Percentiles rank a stretch among this genome's conserved stretches.
Evolutionary conservation across 495 filamentous ascomycete genomes (phyloP).

Genomic region (Xylaria curta): DNA sequence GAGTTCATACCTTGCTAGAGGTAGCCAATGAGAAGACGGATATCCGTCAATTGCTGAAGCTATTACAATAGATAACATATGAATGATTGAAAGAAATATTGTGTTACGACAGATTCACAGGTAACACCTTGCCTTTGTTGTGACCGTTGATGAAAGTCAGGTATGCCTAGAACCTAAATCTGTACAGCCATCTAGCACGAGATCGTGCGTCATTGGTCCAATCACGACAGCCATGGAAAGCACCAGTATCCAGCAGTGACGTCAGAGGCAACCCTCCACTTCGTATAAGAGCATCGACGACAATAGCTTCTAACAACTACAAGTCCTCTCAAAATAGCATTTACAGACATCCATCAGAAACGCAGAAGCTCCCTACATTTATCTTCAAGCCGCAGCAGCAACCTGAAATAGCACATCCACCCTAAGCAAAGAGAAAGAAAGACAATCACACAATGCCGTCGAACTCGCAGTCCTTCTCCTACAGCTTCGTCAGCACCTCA

Average conservation of each 20-base stretch:
- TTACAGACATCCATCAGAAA: not conserved
- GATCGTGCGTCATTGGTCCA: constrained; percentile 9
- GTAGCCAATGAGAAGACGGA: not conserved
- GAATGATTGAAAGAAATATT: not conserved
- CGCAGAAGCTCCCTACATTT: not conserved
- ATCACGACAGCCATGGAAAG: not conserved
- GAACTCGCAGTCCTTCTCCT: constrained; percentile 23
- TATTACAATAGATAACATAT: not conserved
- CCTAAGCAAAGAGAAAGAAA: not conserved
- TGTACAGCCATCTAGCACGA: not conserved
- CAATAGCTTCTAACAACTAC: not conserved
- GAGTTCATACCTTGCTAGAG: not conserved
- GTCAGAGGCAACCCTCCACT: constrained; percentile 20
- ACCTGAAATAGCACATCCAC: not conserved
- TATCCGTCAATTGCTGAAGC: too few relatives aligned
- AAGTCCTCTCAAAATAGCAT: not conserved
- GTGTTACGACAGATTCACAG: not conserved
- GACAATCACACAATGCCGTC: constrained; percentile 11
- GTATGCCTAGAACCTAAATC: not conserved
- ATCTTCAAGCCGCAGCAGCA: not conserved
- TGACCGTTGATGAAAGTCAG: not conserved
- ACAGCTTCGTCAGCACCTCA: constrained; percentile 34
- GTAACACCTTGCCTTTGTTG: not conserved
- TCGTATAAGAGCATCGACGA: not conserved
- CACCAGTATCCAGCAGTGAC: not conserved